Base-by-base conservation (phyloP, 1,139 yeast species). In the Suhomyces coccinellae region DNA sequence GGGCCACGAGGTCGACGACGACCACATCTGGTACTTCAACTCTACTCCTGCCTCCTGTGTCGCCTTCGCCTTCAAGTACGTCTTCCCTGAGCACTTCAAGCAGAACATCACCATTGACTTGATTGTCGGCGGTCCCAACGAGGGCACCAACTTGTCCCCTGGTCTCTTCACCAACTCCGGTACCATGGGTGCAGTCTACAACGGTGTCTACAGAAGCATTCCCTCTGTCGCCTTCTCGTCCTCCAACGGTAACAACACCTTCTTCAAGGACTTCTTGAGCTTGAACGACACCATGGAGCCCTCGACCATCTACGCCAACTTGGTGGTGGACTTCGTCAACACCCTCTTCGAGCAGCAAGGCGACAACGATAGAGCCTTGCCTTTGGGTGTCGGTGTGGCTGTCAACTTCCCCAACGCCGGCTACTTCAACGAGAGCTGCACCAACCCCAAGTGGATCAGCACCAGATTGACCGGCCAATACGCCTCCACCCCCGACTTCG, bases 361-460 rank as follows among this genome's bases (percentile, higher is more conserved):
- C 44, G 59, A 58, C 34, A 59, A 59, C 49, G 52, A 58, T 13
- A 55, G 67, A 51, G 53, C 68, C 33, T 58, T 77, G 50, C 82
- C 82, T 22, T 48, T 63, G 43, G 73, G 75, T 42, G 66, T 69
- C 32, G 81, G 81, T 40, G 45, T 77, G 43, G 75, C 73, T 52
- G 75, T 77, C 45, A 77, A 77, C 61, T 65, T 75, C 59, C 81
- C 80, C 38, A 58, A 58, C 20, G 78, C 71, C 27, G 75, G 77
- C 2, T 49, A 62, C 48, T 63, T 62, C 33, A 56, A 59, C 33
- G 60, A 61, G 33, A 45, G 59, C 30, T 77, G 81, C 58, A 49
- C 57, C 33, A 61, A 65, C 44, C 79, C 79, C 15, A 53, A 52
- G 30, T 77, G 68, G 59, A 61, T 65, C 30, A 63, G 61, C 44